Conservation (phyloP, 352 stramenopile genomes). For the Phytophthora pinifolia region DNA sequence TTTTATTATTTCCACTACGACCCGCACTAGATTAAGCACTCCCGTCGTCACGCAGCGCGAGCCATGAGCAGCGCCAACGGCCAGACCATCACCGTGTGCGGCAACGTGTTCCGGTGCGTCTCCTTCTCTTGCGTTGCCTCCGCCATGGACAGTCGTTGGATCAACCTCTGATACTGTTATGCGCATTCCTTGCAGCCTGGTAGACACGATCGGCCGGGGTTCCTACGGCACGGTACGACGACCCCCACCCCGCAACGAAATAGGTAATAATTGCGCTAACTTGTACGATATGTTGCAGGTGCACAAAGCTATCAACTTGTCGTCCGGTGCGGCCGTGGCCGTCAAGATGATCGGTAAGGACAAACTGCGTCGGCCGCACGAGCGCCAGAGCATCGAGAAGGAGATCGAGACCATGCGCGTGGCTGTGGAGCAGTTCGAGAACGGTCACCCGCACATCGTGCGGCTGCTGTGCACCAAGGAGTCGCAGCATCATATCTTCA, state of each 20-base stretch:
- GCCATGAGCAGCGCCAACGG: slow-evolving; percentile 64
- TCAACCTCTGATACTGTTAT: slow-evolving; percentile 8
- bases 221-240: slow-evolving; percentile 77
- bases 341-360: slow-evolving; percentile 85
- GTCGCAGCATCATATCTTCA: slow-evolving; percentile 82
- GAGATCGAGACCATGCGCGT: slow-evolving; percentile 88
- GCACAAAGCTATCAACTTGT: slow-evolving; percentile 84
- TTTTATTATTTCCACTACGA: slow-evolving; percentile 19
- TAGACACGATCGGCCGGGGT: slow-evolving; percentile 75
- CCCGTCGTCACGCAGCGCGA: neutral
- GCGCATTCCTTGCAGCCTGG: slow-evolving; percentile 40
- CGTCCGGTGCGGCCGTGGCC: slow-evolving; percentile 69
- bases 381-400: slow-evolving; percentile 82
- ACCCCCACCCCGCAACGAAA: neutral
- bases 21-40: neutral
- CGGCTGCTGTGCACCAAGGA: slow-evolving; percentile 80
- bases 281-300: slow-evolving; percentile 36
- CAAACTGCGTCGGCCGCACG: slow-evolving; percentile 65
- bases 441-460: slow-evolving; percentile 84
- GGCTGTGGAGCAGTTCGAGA: slow-evolving; percentile 83
- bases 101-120: slow-evolving; percentile 77
- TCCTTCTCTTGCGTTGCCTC: neutral
- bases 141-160: neutral
- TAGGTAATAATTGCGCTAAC: neutral
- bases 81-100: slow-evolving; percentile 78